These are phyloP conservation scores for Ziziphus jujuba DNA, from an alignment of 306 rosid species.

Conservation along the genomic window DNA sequence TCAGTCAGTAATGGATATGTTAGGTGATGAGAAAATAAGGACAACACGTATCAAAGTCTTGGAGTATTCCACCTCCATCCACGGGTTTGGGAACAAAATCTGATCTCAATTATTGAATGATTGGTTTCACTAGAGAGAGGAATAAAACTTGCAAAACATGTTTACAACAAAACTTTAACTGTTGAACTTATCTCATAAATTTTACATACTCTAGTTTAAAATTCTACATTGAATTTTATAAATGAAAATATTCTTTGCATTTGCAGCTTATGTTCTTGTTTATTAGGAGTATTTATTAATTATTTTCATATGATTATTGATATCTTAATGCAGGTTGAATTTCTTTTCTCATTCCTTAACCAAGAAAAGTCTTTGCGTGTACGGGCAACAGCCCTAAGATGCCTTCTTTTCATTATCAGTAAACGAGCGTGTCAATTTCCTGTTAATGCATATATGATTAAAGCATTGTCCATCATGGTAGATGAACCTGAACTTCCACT, in stretches of 20 bases:
- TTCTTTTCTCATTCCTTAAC: conserved; percentile 55
- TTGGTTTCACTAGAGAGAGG: too few species aligned
- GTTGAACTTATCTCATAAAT: too few species aligned
- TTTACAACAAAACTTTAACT: too few species aligned
- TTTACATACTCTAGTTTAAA: too few species aligned
- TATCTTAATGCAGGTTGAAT: conserved; percentile 53
- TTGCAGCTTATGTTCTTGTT: background rate
- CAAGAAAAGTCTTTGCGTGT: conserved; percentile 41
- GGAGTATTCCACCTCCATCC: too few species aligned
- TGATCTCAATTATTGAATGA: too few species aligned
- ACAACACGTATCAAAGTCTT: too few species aligned
- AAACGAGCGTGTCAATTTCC: conserved; percentile 41
- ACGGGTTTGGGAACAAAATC: too few species aligned
- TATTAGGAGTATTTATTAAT: background rate
- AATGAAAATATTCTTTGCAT: background rate
- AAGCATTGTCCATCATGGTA: conserved; percentile 30
- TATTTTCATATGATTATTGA: background rate
- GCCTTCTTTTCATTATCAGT: conserved; percentile 50
- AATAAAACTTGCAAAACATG: too few species aligned
- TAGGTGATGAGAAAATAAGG: too few species aligned
- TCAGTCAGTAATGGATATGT: too few species aligned
- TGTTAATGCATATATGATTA: conserved; percentile 16
- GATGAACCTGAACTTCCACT: conserved; percentile 40
- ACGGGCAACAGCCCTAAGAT: conserved; percentile 50
- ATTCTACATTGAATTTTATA: background rate